phyloP scores from a whole-genome alignment of 148 eudicot species.

The Amaranthus cruentus region DNA sequence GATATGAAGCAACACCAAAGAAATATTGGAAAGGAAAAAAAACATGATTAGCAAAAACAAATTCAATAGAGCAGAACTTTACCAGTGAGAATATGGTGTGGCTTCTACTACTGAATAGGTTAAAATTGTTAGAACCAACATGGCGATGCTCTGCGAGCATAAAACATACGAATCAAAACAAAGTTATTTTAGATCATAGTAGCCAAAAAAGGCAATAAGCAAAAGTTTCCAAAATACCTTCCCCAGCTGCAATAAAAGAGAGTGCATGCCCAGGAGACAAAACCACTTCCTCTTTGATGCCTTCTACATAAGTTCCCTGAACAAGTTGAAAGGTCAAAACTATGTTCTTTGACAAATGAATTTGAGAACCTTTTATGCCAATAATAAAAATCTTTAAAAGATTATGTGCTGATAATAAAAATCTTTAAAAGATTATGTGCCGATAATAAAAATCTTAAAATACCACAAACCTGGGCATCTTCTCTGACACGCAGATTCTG shows the following conservation, averaged over 20 bases:
- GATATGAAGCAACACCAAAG: background rate
- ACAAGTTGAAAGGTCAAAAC: conserved; percentile 8
- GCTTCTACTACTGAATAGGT: conserved; percentile 94
- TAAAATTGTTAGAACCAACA: conserved; percentile 96
- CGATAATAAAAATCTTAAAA: background rate
- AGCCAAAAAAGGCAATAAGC: background rate
- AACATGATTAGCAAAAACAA: background rate
- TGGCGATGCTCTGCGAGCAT: conserved; percentile 87
- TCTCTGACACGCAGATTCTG: conserved; percentile 97
- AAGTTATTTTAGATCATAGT: background rate
- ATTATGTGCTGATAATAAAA: too few species aligned
- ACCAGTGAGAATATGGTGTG: conserved; percentile 99
- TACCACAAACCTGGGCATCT: conserved; percentile 78
- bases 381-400: background rate
- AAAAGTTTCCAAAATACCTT: conserved; percentile 49
- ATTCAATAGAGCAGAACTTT: conserved; percentile 14
- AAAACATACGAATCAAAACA: conserved; percentile 10
- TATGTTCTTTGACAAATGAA: background rate
- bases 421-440: background rate
- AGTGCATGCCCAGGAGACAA: conserved; percentile 98
- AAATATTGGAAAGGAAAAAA: background rate
- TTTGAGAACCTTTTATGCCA: background rate
- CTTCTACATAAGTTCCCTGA: conserved; percentile 98
- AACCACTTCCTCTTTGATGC: conserved; percentile 98
- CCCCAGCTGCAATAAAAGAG: conserved; percentile 97